Conservation (phyloP, 306 rosid genomes). For the Amphicarpaea edgeworthii region DNA sequence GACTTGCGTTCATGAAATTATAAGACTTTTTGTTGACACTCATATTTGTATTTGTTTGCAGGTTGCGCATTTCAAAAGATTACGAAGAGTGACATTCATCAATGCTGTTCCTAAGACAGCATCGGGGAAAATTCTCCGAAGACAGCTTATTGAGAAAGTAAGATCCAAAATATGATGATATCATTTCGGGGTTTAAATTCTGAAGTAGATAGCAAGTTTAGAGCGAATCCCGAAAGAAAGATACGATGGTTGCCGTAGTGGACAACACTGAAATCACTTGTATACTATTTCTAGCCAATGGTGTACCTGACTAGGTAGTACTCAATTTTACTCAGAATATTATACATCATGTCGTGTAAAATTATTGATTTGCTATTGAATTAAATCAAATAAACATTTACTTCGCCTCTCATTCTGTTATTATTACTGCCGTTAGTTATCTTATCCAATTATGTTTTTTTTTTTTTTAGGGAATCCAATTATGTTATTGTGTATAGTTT, state of each 20-base stretch:
- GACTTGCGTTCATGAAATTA: conserved; percentile 23
- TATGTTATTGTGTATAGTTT: not conserved
- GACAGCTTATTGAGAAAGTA: conserved; percentile 82
- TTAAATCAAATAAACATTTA: not conserved
- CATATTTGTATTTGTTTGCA: conserved; percentile 41
- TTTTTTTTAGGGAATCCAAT: too few relatives aligned
- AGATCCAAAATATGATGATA: conserved; percentile 65
- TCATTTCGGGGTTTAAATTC: not conserved
- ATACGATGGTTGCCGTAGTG: too few relatives aligned
- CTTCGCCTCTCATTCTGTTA: not conserved
- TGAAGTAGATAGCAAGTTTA: not conserved
- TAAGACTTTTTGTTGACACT: not conserved
- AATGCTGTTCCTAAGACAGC: conserved; percentile 77
- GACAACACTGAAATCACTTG: too few relatives aligned
- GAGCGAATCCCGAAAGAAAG: not conserved
- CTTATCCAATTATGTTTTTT: not conserved
- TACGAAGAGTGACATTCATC: conserved; percentile 79
- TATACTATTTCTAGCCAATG: too few relatives aligned
- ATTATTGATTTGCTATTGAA: not conserved
- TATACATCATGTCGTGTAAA: not conserved
- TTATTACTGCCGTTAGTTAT: too few relatives aligned
- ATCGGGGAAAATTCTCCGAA: conserved; percentile 88
- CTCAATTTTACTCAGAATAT: not conserved
- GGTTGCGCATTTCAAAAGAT: conserved; percentile 92
- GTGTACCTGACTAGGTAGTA: not conserved